Evolutionary conservation across 2,329 filamentous ascomycete genomes (phyloP).

Genomic region (Colletotrichum lupini): DNA sequence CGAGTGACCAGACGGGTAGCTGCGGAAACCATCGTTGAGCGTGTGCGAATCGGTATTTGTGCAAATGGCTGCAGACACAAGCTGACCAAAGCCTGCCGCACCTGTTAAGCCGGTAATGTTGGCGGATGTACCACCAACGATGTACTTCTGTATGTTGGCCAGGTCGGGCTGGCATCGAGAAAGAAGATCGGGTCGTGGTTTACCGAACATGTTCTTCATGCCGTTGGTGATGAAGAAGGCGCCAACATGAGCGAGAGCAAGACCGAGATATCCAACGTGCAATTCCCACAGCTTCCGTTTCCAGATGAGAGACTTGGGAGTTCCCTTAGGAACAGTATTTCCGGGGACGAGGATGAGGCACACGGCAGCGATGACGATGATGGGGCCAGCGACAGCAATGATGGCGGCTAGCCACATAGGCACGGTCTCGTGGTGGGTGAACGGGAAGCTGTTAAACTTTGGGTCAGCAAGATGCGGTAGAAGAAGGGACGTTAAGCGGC

Average conservation of each 20-base stretch:
- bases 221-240: constrained; percentile 86
- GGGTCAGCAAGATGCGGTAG: constrained; percentile 16
- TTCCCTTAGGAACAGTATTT: constrained; percentile 70
- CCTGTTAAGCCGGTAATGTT: constrained; percentile 25
- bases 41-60: constrained; percentile 67
- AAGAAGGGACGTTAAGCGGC: constrained; percentile 9
- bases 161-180: constrained; percentile 82
- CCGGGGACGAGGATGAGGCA: constrained; percentile 79
- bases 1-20: constrained; percentile 68
- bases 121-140: constrained; percentile 65
- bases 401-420: constrained; percentile 72
- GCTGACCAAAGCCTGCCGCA: constrained; percentile 63
- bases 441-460: constrained; percentile 71
- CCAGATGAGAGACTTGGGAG: constrained; percentile 75
- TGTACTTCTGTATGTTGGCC: constrained; percentile 65
- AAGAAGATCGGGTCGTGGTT: constrained; percentile 84
- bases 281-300: constrained; percentile 90
- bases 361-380: constrained; percentile 74
- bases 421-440: constrained; percentile 77
- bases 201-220: constrained; percentile 81
- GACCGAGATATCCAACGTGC: constrained; percentile 85
- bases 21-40: constrained; percentile 86
- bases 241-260: constrained; percentile 76
- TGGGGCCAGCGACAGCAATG: constrained; percentile 73
- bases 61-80: constrained; percentile 85